These are phyloP conservation scores for Aspergillus carlsbadensis DNA, from an alignment of 495 filamentous ascomycete species.

Conservation along the genomic window DNA sequence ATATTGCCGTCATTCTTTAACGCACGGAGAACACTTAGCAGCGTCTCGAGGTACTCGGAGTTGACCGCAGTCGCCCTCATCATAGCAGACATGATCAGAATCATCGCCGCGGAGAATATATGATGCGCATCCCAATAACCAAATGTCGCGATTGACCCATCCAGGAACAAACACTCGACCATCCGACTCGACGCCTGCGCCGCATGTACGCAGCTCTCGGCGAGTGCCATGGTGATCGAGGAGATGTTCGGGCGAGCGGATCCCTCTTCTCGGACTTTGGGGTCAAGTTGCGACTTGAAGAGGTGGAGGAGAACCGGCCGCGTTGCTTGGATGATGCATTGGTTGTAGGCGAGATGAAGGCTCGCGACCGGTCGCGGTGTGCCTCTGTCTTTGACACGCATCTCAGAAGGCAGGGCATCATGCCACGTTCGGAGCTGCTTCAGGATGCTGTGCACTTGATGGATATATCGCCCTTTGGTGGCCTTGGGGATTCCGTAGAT, in stretches of 20 bases:
- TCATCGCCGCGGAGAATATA: constrained; percentile 28
- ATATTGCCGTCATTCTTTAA: constrained; percentile 29
- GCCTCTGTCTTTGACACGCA: constrained; percentile 11
- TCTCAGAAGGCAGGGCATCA: constrained; percentile 20
- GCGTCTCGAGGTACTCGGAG: constrained; percentile 23
- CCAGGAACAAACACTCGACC: constrained; percentile 23
- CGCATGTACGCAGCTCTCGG: constrained; percentile 30
- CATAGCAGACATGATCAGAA: constrained; percentile 28
- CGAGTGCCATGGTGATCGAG: constrained; percentile 21
- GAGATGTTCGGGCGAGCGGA: constrained; percentile 9
- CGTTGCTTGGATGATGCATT: constrained; percentile 29
- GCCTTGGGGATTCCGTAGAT: constrained; percentile 24
- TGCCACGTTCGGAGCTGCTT: constrained; percentile 21
- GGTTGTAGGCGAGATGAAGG: constrained; percentile 29
- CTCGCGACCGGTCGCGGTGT: constrained; percentile 20
- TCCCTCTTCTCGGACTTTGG: not conserved
- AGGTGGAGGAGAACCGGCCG: constrained; percentile 27
- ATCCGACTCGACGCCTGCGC: constrained; percentile 23
- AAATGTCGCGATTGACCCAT: constrained; percentile 25
- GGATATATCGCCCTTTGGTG: constrained; percentile 19
- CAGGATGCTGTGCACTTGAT: constrained; percentile 28
- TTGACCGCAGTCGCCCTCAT: constrained; percentile 21
- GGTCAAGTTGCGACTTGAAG: constrained; percentile 25
- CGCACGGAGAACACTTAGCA: constrained; percentile 22
- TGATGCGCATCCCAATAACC: constrained; percentile 31